Conservation (phyloP, 2,329 filamentous ascomycete genomes). For the Nemania diffusa region DNA sequence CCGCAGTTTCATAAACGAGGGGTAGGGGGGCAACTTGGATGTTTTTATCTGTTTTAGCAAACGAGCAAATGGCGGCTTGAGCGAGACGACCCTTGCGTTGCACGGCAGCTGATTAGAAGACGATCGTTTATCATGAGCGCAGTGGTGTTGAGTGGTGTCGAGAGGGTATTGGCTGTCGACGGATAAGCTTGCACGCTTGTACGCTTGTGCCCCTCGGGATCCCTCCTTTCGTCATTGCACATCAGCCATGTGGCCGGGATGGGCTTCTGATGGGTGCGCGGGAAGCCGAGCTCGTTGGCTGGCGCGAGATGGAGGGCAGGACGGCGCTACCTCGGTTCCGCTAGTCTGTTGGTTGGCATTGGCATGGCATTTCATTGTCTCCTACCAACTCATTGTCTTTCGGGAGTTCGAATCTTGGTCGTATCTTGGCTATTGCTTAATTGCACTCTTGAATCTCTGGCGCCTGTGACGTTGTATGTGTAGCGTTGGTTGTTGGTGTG, state of each 20-base stretch:
- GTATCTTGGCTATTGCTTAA: conserved; percentile 30
- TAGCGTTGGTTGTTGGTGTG: background rate
- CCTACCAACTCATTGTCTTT: conserved; percentile 6
- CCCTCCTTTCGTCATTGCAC: conserved; percentile 34
- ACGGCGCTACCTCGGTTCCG: conserved; percentile 49
- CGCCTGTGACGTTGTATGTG: background rate
- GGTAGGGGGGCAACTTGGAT: background rate
- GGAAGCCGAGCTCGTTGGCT: conserved; percentile 33
- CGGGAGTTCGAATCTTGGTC: conserved; percentile 13
- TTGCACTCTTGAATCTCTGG: background rate
- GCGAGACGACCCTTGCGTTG: conserved; percentile 5
- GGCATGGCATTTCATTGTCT: conserved; percentile 10
- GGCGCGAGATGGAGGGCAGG: conserved; percentile 41
- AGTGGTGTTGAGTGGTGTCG: background rate
- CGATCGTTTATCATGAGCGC: background rate
- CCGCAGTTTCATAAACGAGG: background rate
- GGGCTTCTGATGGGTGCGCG: conserved; percentile 20
- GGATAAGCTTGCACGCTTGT: background rate
- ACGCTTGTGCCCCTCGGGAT: conserved; percentile 1
- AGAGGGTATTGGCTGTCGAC: conserved; percentile 1
- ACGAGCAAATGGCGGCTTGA: conserved; percentile 7
- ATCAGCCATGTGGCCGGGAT: conserved; percentile 37
- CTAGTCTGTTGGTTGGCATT: conserved; percentile 35
- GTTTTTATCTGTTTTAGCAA: background rate
- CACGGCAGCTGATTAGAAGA: conserved; percentile 13